phyloP scores from a whole-genome alignment of 139 green algal genomes.

The Yamagishiella unicocca region DNA sequence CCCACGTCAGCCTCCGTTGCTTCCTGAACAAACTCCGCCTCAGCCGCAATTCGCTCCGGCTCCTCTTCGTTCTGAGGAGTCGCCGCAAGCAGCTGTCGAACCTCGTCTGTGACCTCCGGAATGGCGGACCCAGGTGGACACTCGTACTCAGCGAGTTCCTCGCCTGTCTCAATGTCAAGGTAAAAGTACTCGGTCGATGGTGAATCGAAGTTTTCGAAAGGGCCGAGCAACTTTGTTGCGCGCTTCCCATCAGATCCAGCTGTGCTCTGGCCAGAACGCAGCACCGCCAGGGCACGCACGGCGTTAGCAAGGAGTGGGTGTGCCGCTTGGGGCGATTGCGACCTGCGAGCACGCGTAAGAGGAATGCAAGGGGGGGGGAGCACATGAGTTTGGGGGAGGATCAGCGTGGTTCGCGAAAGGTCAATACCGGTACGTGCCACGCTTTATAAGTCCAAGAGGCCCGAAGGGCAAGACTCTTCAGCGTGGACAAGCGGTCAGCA shows the following conservation, averaged over 20 bases:
- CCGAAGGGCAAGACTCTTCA: no score
- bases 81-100: conserved; percentile 1
- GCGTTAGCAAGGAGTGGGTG: not conserved
- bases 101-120: not conserved
- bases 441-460: no score
- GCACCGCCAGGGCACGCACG: not conserved
- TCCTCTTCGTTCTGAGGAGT: no score
- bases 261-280: not conserved
- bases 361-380: no score
- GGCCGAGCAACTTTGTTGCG: not conserved
- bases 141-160: not conserved
- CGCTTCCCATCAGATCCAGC: no score
- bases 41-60: no score
- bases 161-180: not conserved
- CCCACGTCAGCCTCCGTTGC: no score
- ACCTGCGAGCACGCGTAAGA: not conserved
- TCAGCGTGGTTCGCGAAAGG: no score
- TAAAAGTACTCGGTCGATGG: conserved; percentile 24
- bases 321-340: not conserved
- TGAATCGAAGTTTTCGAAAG: conserved; percentile 23
- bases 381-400: not conserved
- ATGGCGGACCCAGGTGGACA: not conserved
- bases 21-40: no score
- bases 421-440: no score
- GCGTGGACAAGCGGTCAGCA: no score